Evolutionary conservation across 2,329 filamentous ascomycete genomes (phyloP), one percentile per base, ranked within the genome.

Genomic region (Penicillium sp.): DNA sequence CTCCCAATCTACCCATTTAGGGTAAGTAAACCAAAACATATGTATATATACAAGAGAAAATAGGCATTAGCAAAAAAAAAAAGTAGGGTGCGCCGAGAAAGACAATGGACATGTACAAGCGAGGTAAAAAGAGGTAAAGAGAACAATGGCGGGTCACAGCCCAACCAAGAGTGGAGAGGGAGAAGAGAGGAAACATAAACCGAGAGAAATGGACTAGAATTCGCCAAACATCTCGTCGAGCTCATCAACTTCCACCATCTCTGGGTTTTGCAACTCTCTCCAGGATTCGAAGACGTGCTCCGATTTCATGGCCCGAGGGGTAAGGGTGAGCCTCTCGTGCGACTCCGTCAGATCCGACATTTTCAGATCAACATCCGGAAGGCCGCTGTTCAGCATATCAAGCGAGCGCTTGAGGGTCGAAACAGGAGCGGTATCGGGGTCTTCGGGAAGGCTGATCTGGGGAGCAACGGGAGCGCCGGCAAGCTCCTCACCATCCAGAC

Each of bases 191-290:
- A n/a, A 54, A 39, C 38, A 41, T 23, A 50, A 39, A 34, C 8
- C 9, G 15, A 33, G 19, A 7, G n/a, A 7, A 36, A 53, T 44
- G 27, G 58, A 59, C 82, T 77, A 91, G 73, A 86, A 91, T 65
- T 85, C 87, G 70, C 90, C 87, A 68, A 97, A 84, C 72, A 97
- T 84, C 66, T 89, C 86, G 70, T 97, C 93, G 25, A 97, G 86
- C 79, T 99, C 94, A 46, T 96, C 91, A 48, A 97, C 84, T 73
- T 95, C 92, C 65, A 97, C 88, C 63, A 87, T 89, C 78, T 97
- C 94, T 1, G 92, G 92, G 71, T 87, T 91, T 71, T 82, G 81
- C 68, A 85, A 74, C 58, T 84, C 83, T 71, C 82, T 82, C 69
- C 89, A 88, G 76, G 79, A 78, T 43, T 77, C 76, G 58, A 76